phyloP scores from a whole-genome alignment of 495 filamentous ascomycete genomes.

The Coniosporium apollinis region DNA sequence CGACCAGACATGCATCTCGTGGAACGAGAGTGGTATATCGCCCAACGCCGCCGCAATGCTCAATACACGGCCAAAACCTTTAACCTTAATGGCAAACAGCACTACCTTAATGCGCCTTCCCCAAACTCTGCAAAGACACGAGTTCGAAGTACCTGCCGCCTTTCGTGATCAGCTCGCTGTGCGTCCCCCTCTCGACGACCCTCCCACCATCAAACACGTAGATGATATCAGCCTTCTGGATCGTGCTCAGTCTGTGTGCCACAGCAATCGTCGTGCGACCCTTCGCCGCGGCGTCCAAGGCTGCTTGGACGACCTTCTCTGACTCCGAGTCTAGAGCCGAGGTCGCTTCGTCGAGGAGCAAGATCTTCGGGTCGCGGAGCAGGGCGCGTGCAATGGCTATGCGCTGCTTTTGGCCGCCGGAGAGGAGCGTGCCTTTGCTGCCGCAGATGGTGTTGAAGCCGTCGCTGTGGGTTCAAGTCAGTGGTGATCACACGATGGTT shows the following conservation, averaged over 20 bases:
- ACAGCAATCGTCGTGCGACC: conserved; percentile 72
- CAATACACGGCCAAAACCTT: too few species aligned
- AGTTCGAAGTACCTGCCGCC: conserved; percentile 36
- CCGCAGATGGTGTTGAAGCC: conserved; percentile 25
- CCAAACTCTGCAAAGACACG: conserved; percentile 25
- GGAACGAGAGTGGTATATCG: too few species aligned
- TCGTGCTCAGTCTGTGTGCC: conserved; percentile 61
- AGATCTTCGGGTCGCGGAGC: conserved; percentile 59
- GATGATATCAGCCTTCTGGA: conserved; percentile 58
- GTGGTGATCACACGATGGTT: too few species aligned
- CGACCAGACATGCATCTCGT: too few species aligned
- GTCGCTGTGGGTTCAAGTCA: conserved; percentile 8
- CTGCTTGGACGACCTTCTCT: conserved; percentile 53
- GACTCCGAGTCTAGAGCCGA: conserved; percentile 61
- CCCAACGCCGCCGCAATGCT: too few species aligned
- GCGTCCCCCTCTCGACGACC: conserved; percentile 50
- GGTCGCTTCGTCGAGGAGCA: conserved; percentile 77
- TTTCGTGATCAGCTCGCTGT: conserved; percentile 44
- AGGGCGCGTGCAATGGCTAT: conserved; percentile 27
- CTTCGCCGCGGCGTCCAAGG: conserved; percentile 48
- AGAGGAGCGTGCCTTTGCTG: conserved; percentile 23
- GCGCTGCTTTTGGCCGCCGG: conserved; percentile 26
- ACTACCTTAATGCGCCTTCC: conserved; percentile 9
- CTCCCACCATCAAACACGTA: conserved; percentile 54
- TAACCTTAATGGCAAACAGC: neutral